Evolutionary conservation across 495 filamentous ascomycete genomes (phyloP).

Genomic region (Evernia prunastri): DNA sequence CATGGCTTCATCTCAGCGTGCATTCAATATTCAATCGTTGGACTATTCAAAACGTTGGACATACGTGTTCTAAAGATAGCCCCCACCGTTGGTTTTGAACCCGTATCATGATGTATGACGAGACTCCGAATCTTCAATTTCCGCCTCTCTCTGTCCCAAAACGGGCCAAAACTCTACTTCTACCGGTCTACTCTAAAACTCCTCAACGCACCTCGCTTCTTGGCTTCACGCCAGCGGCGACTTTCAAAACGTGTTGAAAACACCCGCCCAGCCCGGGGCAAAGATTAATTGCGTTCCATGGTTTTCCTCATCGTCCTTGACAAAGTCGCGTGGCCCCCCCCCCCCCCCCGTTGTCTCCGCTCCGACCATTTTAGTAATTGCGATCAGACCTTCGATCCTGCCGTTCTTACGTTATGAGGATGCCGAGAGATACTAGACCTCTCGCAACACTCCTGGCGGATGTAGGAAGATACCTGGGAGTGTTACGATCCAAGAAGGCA

Average conservation of each 20-base stretch:
- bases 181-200: no score
- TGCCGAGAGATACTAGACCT: not conserved
- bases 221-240: not conserved
- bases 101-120: not conserved
- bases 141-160: not conserved
- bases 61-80: conserved; percentile 14
- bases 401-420: conserved; percentile 7
- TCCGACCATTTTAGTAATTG: not conserved
- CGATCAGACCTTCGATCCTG: conserved; percentile 1
- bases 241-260: not conserved
- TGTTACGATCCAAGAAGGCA: no score
- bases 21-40: not conserved
- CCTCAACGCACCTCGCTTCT: conserved; percentile 5
- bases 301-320: no score
- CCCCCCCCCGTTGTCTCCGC: no score
- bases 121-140: not conserved
- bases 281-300: conserved; percentile 4
- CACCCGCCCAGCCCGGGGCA: conserved; percentile 8
- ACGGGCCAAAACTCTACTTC: not conserved
- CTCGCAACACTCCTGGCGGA: not conserved
- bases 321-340: not conserved
- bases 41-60: no score
- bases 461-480: not conserved
- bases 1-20: not conserved
- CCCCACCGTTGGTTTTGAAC: conserved; percentile 9